Conservation (phyloP, 2,329 filamentous ascomycete species). For the Penicillium verrucosum region DNA sequence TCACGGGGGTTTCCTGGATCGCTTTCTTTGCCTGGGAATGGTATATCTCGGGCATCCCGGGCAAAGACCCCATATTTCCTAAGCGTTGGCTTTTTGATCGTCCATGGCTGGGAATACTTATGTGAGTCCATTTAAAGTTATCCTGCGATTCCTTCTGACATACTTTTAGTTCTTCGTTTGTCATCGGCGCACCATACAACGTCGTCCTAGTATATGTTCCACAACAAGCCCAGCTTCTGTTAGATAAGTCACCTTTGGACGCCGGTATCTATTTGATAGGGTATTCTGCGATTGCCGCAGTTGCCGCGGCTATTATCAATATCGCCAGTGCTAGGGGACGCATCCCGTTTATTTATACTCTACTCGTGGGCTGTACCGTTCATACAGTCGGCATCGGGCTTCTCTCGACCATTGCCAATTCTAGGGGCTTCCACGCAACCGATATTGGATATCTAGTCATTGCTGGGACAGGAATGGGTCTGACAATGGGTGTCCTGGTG, state of each 20-base stretch:
- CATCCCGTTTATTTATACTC: constrained; percentile 28
- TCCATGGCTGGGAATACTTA: constrained; percentile 28
- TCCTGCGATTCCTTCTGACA: not conserved
- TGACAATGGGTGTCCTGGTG: constrained; percentile 24
- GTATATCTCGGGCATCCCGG: constrained; percentile 20
- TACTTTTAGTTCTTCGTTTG: constrained; percentile 22
- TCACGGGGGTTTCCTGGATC: constrained; percentile 27
- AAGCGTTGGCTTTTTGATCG: constrained; percentile 26
- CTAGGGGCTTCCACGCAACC: constrained; percentile 19
- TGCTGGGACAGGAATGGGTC: constrained; percentile 23
- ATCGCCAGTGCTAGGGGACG: constrained; percentile 21
- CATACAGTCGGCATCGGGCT: constrained; percentile 29
- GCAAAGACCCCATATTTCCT: constrained; percentile 30
- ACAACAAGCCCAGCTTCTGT: constrained; percentile 27
- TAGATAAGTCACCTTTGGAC: constrained; percentile 25
- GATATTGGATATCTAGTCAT: constrained; percentile 23
- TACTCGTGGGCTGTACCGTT: constrained; percentile 23
- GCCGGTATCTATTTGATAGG: constrained; percentile 28
- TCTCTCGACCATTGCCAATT: constrained; percentile 20
- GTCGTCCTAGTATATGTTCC: constrained; percentile 30
- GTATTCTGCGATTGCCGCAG: constrained; percentile 24
- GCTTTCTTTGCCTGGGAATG: constrained; percentile 35
- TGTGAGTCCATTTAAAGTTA: constrained; percentile 12
- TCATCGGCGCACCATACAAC: constrained; percentile 28
- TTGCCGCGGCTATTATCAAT: constrained; percentile 23